Base-by-base conservation (phyloP, 768 basidiomycete species). In the Termitomyces heimii region DNA sequence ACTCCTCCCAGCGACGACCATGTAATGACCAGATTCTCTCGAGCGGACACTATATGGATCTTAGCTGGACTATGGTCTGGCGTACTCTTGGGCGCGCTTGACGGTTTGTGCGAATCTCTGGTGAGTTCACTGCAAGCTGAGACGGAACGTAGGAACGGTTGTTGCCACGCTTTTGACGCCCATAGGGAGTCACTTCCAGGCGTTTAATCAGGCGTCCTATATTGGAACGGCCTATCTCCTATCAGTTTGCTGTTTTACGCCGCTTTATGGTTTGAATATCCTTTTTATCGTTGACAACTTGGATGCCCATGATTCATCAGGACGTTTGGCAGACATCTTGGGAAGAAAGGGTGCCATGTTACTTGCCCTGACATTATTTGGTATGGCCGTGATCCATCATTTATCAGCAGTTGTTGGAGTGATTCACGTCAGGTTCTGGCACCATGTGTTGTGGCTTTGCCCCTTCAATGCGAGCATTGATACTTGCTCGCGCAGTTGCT, bases 221-320 rank as follows among this genome's bases (percentile, higher is more conserved):
- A 85, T 97, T 57, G 94, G 91, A 32, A 93, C 92, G 13, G 82
- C 91, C 13, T 94, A 94, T 74, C 75, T 95, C 61, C 77, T 94
- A 45, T 92, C 89, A 53, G 83, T 94, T 40, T 94, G 92, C 66
- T 94, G 90, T 73, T 94, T 94, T 70, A 93, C 93, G 22, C 94
- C 92, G 57, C 72, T 93, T 61, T 92, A 92, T 77, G 91, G 91
- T 85, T 60, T 63, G 79, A 70, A 14, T 28, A 54, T 55, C 48
- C 55, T 49, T 40, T 42, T 43, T n/a, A 29, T 45, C 28, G 35
- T 63, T 56, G 48, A 60, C 39, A 47, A 24, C 26, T 57, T 56
- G 31, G 57, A 34, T 49, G 54, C 63, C 64, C 56, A 61, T 61
- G 60, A 57, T 54, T 67, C 63, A 16, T 42, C 68, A 92, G 90